A percentile compares a stretch with the other conserved stretches of the same genome.
These are phyloP conservation scores for Botrytis aclada DNA, from an alignment of 2,329 filamentous ascomycete genomes.

Conservation along the genomic window DNA sequence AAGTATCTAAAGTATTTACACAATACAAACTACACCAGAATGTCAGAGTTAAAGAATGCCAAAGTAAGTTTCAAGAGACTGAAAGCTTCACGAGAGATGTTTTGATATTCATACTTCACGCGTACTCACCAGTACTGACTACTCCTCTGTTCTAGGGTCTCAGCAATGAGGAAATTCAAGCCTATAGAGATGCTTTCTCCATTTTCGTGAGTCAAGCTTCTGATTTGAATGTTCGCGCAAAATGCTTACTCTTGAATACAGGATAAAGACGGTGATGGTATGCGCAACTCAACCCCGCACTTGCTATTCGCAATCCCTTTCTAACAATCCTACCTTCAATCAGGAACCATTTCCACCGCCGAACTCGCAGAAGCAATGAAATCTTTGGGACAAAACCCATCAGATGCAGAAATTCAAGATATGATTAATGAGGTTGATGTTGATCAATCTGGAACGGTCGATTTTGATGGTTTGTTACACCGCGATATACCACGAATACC, in stretches of 20 bases:
- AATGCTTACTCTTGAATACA: neutral
- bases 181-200: constrained; percentile 20
- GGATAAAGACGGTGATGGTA: constrained; percentile 22
- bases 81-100: neutral
- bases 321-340: neutral
- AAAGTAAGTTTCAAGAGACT: neutral
- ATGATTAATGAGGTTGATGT: constrained; percentile 22
- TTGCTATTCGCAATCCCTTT: neutral
- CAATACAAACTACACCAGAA: neutral
- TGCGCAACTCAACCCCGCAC: constrained; percentile 17
- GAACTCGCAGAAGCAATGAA: constrained; percentile 20
- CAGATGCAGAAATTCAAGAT: constrained; percentile 20
- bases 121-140: neutral
- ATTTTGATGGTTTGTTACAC: constrained; percentile 20
- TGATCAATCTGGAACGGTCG: constrained; percentile 20
- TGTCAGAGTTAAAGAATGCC: constrained; percentile 11
- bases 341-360: constrained; percentile 15
- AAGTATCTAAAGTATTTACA: neutral
- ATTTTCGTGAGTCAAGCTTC: constrained; percentile 13
- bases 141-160: constrained; percentile 6
- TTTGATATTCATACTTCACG: neutral
- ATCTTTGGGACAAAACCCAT: constrained; percentile 18
- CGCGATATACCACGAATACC: neutral
- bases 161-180: constrained; percentile 17
- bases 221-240: neutral